A percentile compares a stretch with the other conserved stretches of the same genome.
Evolutionary conservation across 2,329 filamentous ascomycete genomes (phyloP).

Genomic region (Ilyonectria robusta): DNA sequence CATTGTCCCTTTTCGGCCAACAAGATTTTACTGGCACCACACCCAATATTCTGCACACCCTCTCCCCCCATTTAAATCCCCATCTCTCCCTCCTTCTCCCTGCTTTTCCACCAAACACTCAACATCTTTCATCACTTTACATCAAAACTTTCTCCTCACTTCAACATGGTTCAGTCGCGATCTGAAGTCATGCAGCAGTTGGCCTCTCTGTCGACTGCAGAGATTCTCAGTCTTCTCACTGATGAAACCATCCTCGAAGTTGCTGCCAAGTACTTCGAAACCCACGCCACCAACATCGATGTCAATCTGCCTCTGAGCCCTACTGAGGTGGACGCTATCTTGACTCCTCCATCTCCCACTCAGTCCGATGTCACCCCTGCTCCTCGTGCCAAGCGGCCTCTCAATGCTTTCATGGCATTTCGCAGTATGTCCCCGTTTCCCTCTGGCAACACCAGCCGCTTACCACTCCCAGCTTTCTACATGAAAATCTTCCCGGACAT

Average conservation of each 20-base stretch:
- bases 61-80: neutral
- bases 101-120: neutral
- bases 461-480: constrained; percentile 59
- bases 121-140: neutral
- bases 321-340: neutral
- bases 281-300: neutral
- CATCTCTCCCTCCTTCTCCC: neutral
- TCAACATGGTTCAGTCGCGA: constrained; percentile 32
- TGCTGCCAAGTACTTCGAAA: constrained; percentile 30
- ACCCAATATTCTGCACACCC: neutral
- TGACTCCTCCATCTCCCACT: neutral
- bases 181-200: constrained; percentile 36
- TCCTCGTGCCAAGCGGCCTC: constrained; percentile 45
- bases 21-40: neutral
- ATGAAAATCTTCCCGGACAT: constrained; percentile 59
- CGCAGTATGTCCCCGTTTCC: constrained; percentile 42
- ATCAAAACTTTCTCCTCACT: neutral
- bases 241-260: constrained; percentile 42
- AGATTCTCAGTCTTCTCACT: constrained; percentile 37
- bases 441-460: constrained; percentile 5
- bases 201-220: constrained; percentile 28
- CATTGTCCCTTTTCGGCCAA: neutral
- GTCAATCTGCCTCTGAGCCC: neutral
- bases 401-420: constrained; percentile 54
- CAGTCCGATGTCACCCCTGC: neutral